Base-by-base conservation (phyloP, 352 stramenopile genomes). In the Globisporangium canariense region DNA sequence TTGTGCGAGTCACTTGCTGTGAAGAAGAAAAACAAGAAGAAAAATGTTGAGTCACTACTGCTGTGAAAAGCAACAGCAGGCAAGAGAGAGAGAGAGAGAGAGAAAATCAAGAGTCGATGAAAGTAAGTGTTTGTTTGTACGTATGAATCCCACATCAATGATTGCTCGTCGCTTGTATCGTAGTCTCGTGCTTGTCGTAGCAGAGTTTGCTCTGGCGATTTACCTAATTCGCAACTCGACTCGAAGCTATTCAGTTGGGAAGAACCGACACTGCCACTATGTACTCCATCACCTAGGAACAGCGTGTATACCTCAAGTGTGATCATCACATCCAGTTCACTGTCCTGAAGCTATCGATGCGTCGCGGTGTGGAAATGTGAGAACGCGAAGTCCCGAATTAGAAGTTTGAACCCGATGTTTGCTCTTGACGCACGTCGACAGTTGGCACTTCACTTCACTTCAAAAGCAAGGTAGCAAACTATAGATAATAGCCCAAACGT, bases 401-500 rank as follows among this genome's bases (percentile, higher is more conserved):
- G 32, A 36, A 36, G 32, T 36, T 36, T 36, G 32, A 36, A 36
- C 7, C 32, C 88, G 8, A 97, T 77, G 58, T 96, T 97, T 7
- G 97, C 64, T 97, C 89, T 72, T 97, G 91, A 40, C 88, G 71
- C 18, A 89, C 89, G 79, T 97, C 89, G 2, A 98, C 90, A 13
- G 81, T 73, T 16, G 89, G 62, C 3, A 76, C 68, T 77, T 96
- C 85, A 66, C 92, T 40, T 5, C 25, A 28, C 25, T 14, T 28
- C 54, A 50, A 4, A 61, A 11, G 45, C 9, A 30, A 71, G n/a
- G 32, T 1, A 49, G 10, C 20, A 32, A 2, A 28, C 25, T 28
- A 28, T 28, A 28, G 8, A 30, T 6, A 18, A 10, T 41, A 41
- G 36, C 11, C 9, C 36, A 41, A 14, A 41, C 32, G 36, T 16